Conservation (phyloP, 1,139 yeast genomes). For the Geotrichum carabidarum region DNA sequence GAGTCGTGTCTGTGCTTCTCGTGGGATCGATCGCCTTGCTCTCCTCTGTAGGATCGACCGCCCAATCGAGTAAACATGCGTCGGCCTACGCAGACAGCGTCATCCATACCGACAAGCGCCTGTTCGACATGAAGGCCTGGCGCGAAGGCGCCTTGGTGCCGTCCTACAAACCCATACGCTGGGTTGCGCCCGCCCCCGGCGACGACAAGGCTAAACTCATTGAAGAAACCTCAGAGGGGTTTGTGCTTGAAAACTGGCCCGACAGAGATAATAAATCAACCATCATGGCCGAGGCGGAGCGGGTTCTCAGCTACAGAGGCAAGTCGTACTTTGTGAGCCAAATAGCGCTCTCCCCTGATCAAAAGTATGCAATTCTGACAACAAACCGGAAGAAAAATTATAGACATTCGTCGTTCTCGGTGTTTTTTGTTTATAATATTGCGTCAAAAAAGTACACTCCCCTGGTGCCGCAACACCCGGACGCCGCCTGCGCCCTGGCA, state of each 20-base stretch:
- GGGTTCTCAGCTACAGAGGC: constrained; percentile 24
- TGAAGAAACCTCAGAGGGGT: constrained; percentile 20
- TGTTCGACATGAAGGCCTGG: constrained; percentile 17
- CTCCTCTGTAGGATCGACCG: constrained; percentile 1
- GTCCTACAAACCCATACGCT: constrained; percentile 11
- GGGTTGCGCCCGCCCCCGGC: constrained; percentile 20
- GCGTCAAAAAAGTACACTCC: constrained; percentile 42
- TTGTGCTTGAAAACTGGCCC: constrained; percentile 27
- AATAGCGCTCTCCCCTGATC: constrained; percentile 37
- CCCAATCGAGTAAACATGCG: neutral
- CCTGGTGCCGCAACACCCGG: constrained; percentile 34
- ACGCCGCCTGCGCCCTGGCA: constrained; percentile 46
- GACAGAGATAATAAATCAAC: constrained; percentile 22
- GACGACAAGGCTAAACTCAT: constrained; percentile 14
- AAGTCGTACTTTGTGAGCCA: constrained; percentile 23
- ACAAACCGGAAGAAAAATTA: constrained; percentile 55
- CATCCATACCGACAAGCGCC: constrained; percentile 9
- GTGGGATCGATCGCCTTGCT: constrained; percentile 1
- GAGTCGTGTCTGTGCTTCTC: neutral
- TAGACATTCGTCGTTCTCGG: constrained; percentile 69
- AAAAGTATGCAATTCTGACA: constrained; percentile 46
- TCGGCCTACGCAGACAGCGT: neutral
- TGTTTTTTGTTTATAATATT: constrained; percentile 59
- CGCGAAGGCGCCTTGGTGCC: constrained; percentile 14
- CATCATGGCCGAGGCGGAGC: constrained; percentile 20